phyloP scores from a whole-genome alignment of 2,329 filamentous ascomycete genomes.

The Cadophora gregata region DNA sequence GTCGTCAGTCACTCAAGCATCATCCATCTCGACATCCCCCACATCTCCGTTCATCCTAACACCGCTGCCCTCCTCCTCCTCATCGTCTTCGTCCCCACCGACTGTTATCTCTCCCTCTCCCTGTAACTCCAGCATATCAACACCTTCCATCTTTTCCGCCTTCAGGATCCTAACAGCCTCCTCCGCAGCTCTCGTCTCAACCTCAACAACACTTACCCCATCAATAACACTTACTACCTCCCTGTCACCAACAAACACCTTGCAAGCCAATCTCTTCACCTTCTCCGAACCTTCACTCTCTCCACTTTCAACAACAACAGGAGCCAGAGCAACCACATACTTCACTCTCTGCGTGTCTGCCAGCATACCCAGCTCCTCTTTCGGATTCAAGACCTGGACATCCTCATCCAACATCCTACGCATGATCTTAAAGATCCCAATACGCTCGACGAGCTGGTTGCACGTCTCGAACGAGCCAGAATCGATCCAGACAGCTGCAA shows the following conservation, averaged over 20 bases:
- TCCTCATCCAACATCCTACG: slow-evolving; percentile 62
- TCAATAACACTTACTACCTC: slow-evolving; percentile 53
- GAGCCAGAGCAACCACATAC: slow-evolving; percentile 53
- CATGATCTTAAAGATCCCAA: slow-evolving; percentile 71
- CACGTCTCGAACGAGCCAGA: slow-evolving; percentile 68
- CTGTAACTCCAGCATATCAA: neutral
- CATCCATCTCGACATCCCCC: slow-evolving; percentile 15
- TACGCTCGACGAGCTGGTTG: slow-evolving; percentile 60
- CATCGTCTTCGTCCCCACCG: neutral
- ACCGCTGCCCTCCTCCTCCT: neutral
- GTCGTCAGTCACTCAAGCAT: neutral
- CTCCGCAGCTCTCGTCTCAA: slow-evolving; percentile 61
- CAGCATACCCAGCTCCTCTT: slow-evolving; percentile 69
- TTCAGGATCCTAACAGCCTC: slow-evolving; percentile 50
- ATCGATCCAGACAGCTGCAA: slow-evolving; percentile 88
- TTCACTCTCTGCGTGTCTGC: slow-evolving; percentile 58
- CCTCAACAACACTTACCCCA: slow-evolving; percentile 57
- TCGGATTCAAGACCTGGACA: slow-evolving; percentile 67
- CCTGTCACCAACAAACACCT: slow-evolving; percentile 55
- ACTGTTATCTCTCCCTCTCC: neutral
- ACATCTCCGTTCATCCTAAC: neutral
- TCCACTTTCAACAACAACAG: neutral
- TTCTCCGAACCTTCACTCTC: slow-evolving; percentile 13
- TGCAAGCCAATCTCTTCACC: slow-evolving; percentile 49
- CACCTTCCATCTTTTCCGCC: slow-evolving; percentile 13